phyloP scores from a whole-genome alignment of 2,329 filamentous ascomycete genomes.

The Xylariaceae sp. region DNA sequence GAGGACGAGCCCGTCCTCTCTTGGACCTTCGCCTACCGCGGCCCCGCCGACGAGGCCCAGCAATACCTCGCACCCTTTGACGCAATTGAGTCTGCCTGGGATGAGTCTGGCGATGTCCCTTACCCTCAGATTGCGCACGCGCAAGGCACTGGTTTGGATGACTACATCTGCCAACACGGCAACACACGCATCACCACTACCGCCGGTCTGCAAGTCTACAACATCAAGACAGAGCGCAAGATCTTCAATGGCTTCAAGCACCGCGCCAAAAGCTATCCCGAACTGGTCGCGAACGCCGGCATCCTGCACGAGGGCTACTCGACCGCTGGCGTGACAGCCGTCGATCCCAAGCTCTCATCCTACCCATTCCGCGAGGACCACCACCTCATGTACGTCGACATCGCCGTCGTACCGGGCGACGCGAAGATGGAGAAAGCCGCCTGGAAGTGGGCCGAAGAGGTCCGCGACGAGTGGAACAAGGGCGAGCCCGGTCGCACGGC shows the following conservation, averaged over 20 bases:
- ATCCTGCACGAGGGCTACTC: constrained; percentile 28
- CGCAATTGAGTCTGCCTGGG: constrained; percentile 14
- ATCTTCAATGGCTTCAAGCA: constrained; percentile 22
- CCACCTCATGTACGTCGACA: constrained; percentile 14
- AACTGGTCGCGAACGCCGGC: constrained; percentile 2
- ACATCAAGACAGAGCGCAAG: constrained; percentile 22
- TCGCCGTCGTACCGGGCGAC: neutral
- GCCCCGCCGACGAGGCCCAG: constrained; percentile 22
- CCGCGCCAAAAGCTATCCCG: constrained; percentile 11
- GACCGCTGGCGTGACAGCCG: constrained; percentile 12
- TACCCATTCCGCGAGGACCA: constrained; percentile 22
- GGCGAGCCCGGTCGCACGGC: constrained; percentile 16
- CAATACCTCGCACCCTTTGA: constrained; percentile 22
- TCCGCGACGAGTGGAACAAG: constrained; percentile 17
- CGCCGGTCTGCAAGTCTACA: constrained; percentile 16
- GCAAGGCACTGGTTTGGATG: neutral
- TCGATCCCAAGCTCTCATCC: constrained; percentile 14
- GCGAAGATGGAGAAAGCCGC: neutral
- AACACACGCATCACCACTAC: neutral
- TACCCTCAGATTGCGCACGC: constrained; percentile 19
- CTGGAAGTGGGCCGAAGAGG: constrained; percentile 12
- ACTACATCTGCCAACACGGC: neutral
- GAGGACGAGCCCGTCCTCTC: constrained; percentile 5
- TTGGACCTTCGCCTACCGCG: constrained; percentile 25
- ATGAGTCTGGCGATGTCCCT: constrained; percentile 16